Evolutionary conservation across 192 early-diverging fungal genomes (phyloP), one percentile per base, ranked within the genome.

Genomic region (Mycoemilia scoparia): DNA sequence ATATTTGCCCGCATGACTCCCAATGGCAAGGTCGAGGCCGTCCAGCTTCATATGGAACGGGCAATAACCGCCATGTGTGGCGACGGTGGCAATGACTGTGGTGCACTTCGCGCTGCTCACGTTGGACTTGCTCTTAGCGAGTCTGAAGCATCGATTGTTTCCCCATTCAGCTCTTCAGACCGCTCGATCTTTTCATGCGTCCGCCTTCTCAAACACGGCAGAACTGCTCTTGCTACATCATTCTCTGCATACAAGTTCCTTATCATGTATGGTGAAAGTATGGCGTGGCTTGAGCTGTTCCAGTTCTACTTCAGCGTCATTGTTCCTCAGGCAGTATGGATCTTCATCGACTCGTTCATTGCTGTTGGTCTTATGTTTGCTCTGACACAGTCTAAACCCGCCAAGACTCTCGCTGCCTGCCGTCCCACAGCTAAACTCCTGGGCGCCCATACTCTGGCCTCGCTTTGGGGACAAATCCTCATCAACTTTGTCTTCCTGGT

Each of bases 81-180:
- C 40, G 83, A 87, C 42, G 83, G 80, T 51, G 78, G 79, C 17
- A 87, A 87, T 53, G 83, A 87, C 52, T 76, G 76, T 41, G 83
- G 79, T 25, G 83, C 83, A 4, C 45, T 87, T 32, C 70, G 79
- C 13, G 76, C 77, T 4, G 73, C 80, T 2, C 83, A 87, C 48
- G 79, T 75, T 13, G 83, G 83, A 19, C 41, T 87, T 5, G 83
- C 83, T 17, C 56, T 87, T 25, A 76, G 74, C n/a, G 79, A 77
- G 41, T 61, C 80, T 32, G 80, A 82, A 36, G 73, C 78, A 5
- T 82, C 78, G 21, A 82, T 87, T 34, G 83, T 87, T 6, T 73
- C 83, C n/a, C 83, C 79, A 38, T 87, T 87, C 43, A 74, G 72
- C 27, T 68, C 71, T 34, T 64, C 55, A 30, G 49, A 67, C 39